Conservation (phyloP, 2,329 filamentous ascomycete species). For the Fusarium fujikuroi region DNA sequence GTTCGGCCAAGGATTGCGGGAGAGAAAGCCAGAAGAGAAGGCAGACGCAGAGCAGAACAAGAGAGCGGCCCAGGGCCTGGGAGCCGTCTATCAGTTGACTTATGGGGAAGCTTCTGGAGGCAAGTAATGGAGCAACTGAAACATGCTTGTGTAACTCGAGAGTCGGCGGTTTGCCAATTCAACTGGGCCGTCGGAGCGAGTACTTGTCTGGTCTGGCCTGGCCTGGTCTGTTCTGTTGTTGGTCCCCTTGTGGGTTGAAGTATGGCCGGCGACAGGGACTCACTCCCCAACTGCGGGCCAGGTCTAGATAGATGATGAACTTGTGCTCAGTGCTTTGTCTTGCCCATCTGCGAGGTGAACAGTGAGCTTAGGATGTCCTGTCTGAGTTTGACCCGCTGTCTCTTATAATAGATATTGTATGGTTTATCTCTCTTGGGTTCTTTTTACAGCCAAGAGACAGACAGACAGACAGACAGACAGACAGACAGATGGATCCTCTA, state of each 20-base stretch:
- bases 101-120: conserved; percentile 43
- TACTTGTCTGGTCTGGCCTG: conserved; percentile 9
- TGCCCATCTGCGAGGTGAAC: conserved; percentile 5
- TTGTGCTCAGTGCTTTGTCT: conserved; percentile 39
- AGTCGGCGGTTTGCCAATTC: conserved; percentile 45
- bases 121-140: conserved; percentile 46
- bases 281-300: not conserved
- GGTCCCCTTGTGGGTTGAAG: not conserved
- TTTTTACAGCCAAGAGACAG: not conserved
- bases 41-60: conserved; percentile 4
- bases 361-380: not conserved
- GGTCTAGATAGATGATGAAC: conserved; percentile 19
- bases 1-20: conserved; percentile 5
- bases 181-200: conserved; percentile 40
- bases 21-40: conserved; percentile 6
- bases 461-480: not conserved
- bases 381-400: conserved; percentile 21
- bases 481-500: not conserved
- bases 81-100: conserved; percentile 21
- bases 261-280: conserved; percentile 21
- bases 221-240: not conserved
- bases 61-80: conserved; percentile 1
- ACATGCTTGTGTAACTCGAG: conserved; percentile 51
- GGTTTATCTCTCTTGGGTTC: conserved; percentile 3
- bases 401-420: conserved; percentile 13